Evolutionary conservation across 495 filamentous ascomycete species (phyloP).

Genomic region (Sabuloglossum arenarium): DNA sequence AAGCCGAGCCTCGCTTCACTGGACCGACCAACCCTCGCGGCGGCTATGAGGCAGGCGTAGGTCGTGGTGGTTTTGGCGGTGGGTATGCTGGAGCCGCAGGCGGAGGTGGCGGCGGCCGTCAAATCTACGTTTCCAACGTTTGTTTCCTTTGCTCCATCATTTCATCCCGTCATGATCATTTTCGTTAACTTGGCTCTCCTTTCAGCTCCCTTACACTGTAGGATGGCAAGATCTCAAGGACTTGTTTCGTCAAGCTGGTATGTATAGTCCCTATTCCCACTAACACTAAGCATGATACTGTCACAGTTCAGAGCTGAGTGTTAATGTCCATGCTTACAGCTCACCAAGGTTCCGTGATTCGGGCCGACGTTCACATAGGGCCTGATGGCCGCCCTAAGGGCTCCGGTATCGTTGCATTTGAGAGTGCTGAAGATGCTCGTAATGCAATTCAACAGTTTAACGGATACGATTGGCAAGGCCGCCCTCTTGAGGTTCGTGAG

Average conservation of each 20-base stretch:
- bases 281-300: conserved; percentile 6
- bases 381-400: conserved; percentile 88
- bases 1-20: conserved; percentile 86
- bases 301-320: conserved; percentile 12
- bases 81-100: conserved; percentile 22
- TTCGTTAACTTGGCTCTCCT: conserved; percentile 15
- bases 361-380: conserved; percentile 86
- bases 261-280: conserved; percentile 19
- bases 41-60: conserved; percentile 23
- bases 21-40: conserved; percentile 34
- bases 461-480: conserved; percentile 96
- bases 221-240: conserved; percentile 99
- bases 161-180: conserved; percentile 6
- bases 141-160: conserved; percentile 29
- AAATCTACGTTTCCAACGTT: conserved; percentile 97
- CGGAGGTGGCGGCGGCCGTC: conserved; percentile 37
- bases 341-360: conserved; percentile 62
- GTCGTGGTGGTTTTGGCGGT: conserved; percentile 20
- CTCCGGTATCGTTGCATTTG: conserved; percentile 91
- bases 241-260: conserved; percentile 94
- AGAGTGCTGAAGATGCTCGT: conserved; percentile 80
- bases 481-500: conserved; percentile 81
- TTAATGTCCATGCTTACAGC: conserved; percentile 30
- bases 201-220: conserved; percentile 85
- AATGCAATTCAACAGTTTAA: conserved; percentile 95